A percentile compares a stretch with the other conserved stretches of the same genome.
Conservation (phyloP, 257 asterid genomes). For the Thymus mandschuricus region DNA sequence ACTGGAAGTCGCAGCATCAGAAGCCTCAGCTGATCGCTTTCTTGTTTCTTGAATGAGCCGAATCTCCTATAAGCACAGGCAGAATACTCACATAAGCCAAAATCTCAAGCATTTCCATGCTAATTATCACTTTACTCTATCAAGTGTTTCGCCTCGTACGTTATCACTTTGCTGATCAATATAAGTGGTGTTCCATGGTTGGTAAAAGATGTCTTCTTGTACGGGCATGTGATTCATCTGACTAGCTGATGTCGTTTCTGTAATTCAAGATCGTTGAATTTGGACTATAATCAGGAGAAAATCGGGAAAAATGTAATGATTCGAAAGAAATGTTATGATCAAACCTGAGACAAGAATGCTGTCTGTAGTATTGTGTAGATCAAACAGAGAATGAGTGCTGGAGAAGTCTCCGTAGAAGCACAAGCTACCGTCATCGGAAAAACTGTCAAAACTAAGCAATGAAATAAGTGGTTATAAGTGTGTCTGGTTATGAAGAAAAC, state of each 20-base stretch:
- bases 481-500: neutral
- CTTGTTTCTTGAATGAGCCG: constrained; percentile 28
- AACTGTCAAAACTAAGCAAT: constrained; percentile 21
- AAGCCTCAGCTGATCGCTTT: constrained; percentile 36
- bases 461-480: too few species aligned
- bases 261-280: neutral
- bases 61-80: constrained; percentile 15
- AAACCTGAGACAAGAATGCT: constrained; percentile 19
- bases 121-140: too few species aligned
- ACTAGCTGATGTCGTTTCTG: constrained; percentile 33
- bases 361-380: constrained; percentile 5
- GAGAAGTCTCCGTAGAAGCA: constrained; percentile 34
- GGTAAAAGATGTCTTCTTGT: constrained; percentile 28
- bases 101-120: too few species aligned
- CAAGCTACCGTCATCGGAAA: constrained; percentile 27
- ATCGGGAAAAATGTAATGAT: neutral
- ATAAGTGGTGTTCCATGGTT: constrained; percentile 17
- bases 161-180: constrained; percentile 19
- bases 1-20: constrained; percentile 8
- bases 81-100: neutral
- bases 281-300: neutral
- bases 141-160: constrained; percentile 17
- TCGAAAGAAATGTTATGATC: neutral
- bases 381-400: constrained; percentile 13
- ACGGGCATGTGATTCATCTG: constrained; percentile 24